A percentile compares a stretch with the other conserved stretches of the same genome.
These are phyloP conservation scores for Stipa capillata DNA, from an alignment of 176 grass and related monocot species.

Conservation along the genomic window DNA sequence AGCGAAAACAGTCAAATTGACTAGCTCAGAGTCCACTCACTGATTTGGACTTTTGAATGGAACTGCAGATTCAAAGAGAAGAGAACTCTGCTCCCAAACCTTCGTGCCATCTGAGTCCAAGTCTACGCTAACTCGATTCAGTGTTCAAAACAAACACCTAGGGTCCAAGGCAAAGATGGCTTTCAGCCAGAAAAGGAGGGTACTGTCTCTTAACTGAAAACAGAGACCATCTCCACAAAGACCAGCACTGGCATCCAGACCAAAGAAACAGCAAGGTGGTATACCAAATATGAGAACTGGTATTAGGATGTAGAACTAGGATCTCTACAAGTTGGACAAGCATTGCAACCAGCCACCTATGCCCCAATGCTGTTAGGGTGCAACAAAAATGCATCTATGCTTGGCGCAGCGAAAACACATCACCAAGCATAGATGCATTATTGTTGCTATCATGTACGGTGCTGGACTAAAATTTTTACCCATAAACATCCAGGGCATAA, in stretches of 20 bases:
- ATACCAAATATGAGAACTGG: background rate
- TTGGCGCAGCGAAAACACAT: background rate
- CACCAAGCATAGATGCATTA: slow-evolving; percentile 1
- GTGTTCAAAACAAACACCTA: background rate
- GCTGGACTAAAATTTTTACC: background rate
- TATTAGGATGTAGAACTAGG: background rate
- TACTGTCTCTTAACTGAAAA: background rate
- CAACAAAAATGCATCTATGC: background rate
- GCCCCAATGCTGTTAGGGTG: background rate
- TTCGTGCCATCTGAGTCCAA: background rate
- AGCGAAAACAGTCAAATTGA: background rate
- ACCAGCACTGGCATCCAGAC: background rate
- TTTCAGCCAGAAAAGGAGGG: background rate
- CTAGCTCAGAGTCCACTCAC: background rate
- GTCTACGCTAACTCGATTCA: background rate
- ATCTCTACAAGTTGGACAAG: slow-evolving; percentile 20
- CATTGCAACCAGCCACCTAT: background rate
- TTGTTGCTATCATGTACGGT: background rate
- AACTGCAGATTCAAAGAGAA: background rate
- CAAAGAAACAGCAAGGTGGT: background rate
- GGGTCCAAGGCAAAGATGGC: background rate
- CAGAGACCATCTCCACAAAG: background rate
- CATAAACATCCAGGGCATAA: background rate
- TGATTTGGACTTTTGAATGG: background rate
- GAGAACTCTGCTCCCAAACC: background rate